Conservation (phyloP, 352 stramenopile genomes). For the Ophiocytium majus region DNA sequence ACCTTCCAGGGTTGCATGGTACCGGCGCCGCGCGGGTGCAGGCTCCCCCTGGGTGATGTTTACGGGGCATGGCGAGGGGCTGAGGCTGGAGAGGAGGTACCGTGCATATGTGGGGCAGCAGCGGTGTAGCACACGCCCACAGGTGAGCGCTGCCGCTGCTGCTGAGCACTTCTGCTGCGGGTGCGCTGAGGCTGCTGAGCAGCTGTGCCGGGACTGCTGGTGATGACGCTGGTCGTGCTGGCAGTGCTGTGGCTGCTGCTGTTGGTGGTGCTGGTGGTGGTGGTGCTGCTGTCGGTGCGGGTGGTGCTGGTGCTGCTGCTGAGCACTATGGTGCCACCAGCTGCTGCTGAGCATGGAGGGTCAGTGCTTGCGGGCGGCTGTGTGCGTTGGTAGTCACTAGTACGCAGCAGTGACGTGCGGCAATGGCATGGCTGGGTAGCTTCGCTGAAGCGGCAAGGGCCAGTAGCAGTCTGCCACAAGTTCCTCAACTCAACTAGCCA, state of each 20-base stretch:
- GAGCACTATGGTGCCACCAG: background rate
- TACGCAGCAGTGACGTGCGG: background rate
- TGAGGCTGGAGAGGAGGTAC: background rate
- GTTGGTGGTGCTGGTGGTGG: background rate
- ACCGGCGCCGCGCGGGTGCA: background rate
- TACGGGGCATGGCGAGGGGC: background rate
- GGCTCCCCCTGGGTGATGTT: constrained; percentile 11
- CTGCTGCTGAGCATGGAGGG: too few relatives aligned
- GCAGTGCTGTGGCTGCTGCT: background rate
- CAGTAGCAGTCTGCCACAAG: too few relatives aligned
- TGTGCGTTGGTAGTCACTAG: too few relatives aligned
- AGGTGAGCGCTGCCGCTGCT: too few relatives aligned
- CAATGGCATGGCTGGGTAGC: too few relatives aligned
- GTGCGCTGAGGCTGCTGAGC: too few relatives aligned
- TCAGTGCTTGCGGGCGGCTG: too few relatives aligned
- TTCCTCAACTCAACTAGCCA: too few relatives aligned
- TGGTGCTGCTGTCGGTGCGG: background rate
- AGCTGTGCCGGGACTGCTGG: background rate
- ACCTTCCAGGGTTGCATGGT: constrained; percentile 33
- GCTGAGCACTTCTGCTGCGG: too few relatives aligned
- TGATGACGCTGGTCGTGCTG: background rate
- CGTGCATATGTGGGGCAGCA: background rate
- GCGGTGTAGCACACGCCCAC: too few relatives aligned
- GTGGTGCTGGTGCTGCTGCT: background rate
- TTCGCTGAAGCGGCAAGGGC: too few relatives aligned